Conservation (phyloP, 352 stramenopile genomes). For the Globisporangium irregulare region DNA sequence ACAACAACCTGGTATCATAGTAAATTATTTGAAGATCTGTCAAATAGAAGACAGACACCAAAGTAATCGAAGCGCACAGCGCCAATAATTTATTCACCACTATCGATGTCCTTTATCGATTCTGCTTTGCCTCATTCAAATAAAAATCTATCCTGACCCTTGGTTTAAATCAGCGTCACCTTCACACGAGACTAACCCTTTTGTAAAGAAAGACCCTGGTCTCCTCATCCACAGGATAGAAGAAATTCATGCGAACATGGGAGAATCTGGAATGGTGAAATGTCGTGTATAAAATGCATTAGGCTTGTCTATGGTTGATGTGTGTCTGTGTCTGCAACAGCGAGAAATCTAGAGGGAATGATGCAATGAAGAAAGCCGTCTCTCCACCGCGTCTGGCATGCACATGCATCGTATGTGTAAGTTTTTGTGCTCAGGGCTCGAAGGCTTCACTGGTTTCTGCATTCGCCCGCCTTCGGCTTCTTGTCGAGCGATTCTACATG, state of each 20-base stretch:
- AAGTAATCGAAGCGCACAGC: constrained; percentile 5
- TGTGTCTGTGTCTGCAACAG: constrained; percentile 1
- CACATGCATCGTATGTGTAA: neutral
- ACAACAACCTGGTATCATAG: constrained; percentile 12
- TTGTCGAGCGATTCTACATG: constrained; percentile 28
- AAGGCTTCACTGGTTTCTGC: neutral
- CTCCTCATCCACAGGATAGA: neutral
- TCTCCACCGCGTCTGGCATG: constrained; percentile 1
- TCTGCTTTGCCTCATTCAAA: neutral
- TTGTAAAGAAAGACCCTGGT: no score
- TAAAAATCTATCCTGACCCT: neutral
- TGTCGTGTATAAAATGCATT: neutral
- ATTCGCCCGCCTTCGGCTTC: neutral
- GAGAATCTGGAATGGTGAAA: neutral
- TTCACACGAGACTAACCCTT: neutral
- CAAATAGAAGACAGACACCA: constrained; percentile 8
- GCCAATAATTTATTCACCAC: constrained; percentile 18
- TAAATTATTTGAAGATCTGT: constrained; percentile 15
- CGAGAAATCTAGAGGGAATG: constrained; percentile 4
- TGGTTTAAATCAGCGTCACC: neutral
- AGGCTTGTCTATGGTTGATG: constrained; percentile 8
- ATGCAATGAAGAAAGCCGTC: neutral
- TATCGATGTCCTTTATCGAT: neutral
- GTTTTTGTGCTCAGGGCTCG: neutral
- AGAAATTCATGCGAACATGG: neutral